Evolutionary conservation across 371 early-diverging fungal species (phyloP), one percentile per base, ranked within the genome.

Genomic region (Apophysomyces ossiformis): DNA sequence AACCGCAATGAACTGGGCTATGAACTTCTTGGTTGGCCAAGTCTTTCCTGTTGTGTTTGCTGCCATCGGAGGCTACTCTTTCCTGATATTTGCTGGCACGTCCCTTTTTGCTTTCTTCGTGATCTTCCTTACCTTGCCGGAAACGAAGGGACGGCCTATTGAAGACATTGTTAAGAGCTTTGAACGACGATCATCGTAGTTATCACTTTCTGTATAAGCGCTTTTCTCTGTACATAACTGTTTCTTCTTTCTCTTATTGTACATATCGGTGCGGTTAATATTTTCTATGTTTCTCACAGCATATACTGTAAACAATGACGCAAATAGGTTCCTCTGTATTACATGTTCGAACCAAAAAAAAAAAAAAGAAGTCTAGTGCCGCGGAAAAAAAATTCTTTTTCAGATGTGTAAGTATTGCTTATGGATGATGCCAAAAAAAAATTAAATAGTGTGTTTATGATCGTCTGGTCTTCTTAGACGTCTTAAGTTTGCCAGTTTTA

Each of bases 121-220:
- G 64, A 77, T 54, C 11, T 65, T 61, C 38, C 65, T 69, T 13
- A 57, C 62, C 39, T 16, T 67, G 15, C 91, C 92, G 13, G 95
- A 95, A 76, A 94, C 93, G 13, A 87, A 84, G 70, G 88, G 87
- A 36, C 74, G 83, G 11, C 80, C 88, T 11, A 78, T 89, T 32
- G 92, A 92, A 73, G 76, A 79, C 18, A 82, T 91, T 21, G 68
- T 70, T 18, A 8, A 50, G 9, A 50, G 54, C 26, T 50, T 50
- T 26, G 21, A 50, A 21, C 16, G 21, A 50, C 21, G 21, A 21
- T 21, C 18, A n/a, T 16, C n/a, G 8, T 18, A 50, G 54, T 50
- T 26, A 41, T 41, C 21, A 32, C 1, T 21, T 11, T 5, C 54
- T 26, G 2, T 5, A 0, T 18, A 21, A 9, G 8, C 35, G 16